phyloP scores from a whole-genome alignment of 2,329 filamentous ascomycete species.

The Cyanodermella asteris region DNA sequence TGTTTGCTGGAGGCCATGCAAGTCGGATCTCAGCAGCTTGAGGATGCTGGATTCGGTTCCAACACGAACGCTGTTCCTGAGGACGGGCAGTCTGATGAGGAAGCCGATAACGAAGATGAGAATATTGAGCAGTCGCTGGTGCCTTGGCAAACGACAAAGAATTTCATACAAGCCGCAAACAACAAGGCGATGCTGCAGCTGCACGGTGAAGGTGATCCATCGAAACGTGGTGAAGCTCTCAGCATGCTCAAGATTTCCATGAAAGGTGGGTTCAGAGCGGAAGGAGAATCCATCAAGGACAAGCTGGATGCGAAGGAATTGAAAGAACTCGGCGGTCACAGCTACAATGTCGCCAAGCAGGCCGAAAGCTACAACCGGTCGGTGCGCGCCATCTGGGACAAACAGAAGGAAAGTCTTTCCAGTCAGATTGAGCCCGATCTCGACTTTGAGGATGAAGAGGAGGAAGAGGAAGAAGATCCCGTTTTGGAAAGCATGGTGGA shows the following conservation, averaged over 20 bases:
- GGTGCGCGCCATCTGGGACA: conserved; percentile 80
- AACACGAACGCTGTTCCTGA: too few relatives aligned
- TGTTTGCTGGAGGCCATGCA: conserved; percentile 94
- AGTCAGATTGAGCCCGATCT: conserved; percentile 53
- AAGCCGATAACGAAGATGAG: conserved; percentile 44
- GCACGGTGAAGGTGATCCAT: conserved; percentile 86
- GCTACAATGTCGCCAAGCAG: conserved; percentile 91
- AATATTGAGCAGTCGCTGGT: conserved; percentile 74
- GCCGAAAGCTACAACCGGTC: conserved; percentile 80
- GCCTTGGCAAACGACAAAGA: conserved; percentile 91
- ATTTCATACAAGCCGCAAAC: conserved; percentile 80
- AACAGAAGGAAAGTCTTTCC: conserved; percentile 58
- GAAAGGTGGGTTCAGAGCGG: conserved; percentile 89
- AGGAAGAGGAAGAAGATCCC: conserved; percentile 30
- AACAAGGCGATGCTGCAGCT: conserved; percentile 94
- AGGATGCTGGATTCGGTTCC: conserved; percentile 61
- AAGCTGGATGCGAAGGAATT: conserved; percentile 58
- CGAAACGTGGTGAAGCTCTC: conserved; percentile 78
- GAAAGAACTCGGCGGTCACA: conserved; percentile 60
- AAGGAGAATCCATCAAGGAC: conserved; percentile 72
- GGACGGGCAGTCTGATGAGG: conserved; percentile 41
- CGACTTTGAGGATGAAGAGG: conserved; percentile 39
- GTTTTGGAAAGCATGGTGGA: too few relatives aligned
- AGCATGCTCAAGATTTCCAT: conserved; percentile 96
- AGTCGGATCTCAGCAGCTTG: conserved; percentile 72